Percentiles rank a stretch among this genome's conserved stretches.
Evolutionary conservation across 2,329 filamentous ascomycete species (phyloP).

Genomic region (Hymenoscyphus occultus): DNA sequence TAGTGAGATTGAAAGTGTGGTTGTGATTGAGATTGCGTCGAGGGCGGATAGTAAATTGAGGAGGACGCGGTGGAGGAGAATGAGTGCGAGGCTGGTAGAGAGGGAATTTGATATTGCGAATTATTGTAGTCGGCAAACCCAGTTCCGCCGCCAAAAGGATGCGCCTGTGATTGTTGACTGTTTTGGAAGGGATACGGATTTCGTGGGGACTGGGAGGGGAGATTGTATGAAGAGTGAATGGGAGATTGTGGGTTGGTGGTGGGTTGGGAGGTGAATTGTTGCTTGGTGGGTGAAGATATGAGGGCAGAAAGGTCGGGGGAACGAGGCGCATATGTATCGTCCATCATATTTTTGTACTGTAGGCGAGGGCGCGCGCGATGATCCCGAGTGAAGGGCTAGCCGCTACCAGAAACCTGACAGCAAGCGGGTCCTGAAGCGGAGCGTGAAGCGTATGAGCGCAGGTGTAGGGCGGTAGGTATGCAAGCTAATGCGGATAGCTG

Average conservation of each 20-base stretch:
- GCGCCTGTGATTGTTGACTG: slow-evolving; percentile 12
- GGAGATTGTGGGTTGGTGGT: slow-evolving; percentile 33
- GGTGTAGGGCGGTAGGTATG: slow-evolving; percentile 26
- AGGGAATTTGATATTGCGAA: slow-evolving; percentile 32
- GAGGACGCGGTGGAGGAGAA: slow-evolving; percentile 14
- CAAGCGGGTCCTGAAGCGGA: slow-evolving; percentile 8
- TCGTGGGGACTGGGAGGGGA: slow-evolving; percentile 16
- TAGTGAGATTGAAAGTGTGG: slow-evolving; percentile 9
- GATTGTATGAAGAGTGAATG: slow-evolving; percentile 25
- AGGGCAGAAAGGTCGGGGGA: slow-evolving; percentile 37
- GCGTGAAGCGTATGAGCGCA: no score
- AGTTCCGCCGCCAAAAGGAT: slow-evolving; percentile 15
- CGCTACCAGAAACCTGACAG: no score
- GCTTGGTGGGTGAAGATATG: slow-evolving; percentile 27
- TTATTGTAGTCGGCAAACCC: slow-evolving; percentile 21
- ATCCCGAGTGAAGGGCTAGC: background rate
- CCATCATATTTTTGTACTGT: slow-evolving; percentile 22
- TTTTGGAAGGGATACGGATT: slow-evolving; percentile 14
- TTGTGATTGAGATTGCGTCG: slow-evolving; percentile 7
- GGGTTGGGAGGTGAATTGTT: slow-evolving; percentile 16
- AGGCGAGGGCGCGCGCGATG: background rate
- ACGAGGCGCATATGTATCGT: slow-evolving; percentile 36
- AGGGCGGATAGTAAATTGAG: slow-evolving; percentile 11
- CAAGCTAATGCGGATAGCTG: slow-evolving; percentile 26
- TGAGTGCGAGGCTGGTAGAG: slow-evolving; percentile 28